Percentiles rank a stretch among this genome's conserved stretches.
phyloP scores from a whole-genome alignment of 495 filamentous ascomycete genomes.

The Lophiotrema nucula region DNA sequence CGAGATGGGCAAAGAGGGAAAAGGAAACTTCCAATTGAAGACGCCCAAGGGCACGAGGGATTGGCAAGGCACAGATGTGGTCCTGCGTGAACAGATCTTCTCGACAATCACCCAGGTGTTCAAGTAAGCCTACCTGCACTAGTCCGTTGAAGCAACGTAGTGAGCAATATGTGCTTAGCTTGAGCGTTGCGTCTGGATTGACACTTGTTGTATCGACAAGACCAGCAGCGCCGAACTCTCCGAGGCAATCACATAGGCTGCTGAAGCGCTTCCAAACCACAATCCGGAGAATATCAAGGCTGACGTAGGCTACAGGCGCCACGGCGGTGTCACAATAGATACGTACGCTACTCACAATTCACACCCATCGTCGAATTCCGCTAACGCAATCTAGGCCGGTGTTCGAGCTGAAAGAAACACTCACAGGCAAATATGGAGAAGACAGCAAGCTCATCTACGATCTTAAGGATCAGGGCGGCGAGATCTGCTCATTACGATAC shows the following conservation, averaged over 20 bases:
- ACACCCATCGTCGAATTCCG: not conserved
- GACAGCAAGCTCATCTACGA: conserved; percentile 91
- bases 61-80: conserved; percentile 67
- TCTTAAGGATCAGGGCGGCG: conserved; percentile 80
- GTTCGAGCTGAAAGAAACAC: conserved; percentile 74
- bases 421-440: conserved; percentile 88
- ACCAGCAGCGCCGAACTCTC: too few species aligned
- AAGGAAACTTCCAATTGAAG: conserved; percentile 38
- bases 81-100: conserved; percentile 82
- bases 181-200: too few species aligned
- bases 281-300: not conserved
- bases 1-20: conserved; percentile 29
- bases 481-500: conserved; percentile 81
- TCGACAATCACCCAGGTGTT: conserved; percentile 79
- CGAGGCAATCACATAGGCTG: too few species aligned
- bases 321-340: conserved; percentile 82
- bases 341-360: conserved; percentile 47
- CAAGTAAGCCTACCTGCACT: conserved; percentile 26
- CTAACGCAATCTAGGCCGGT: conserved; percentile 50
- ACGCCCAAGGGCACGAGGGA: conserved; percentile 43
- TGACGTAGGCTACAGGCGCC: conserved; percentile 56
- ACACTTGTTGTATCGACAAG: too few species aligned
- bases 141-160: too few species aligned
- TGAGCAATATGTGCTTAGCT: too few species aligned
- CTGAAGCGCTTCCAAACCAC: not conserved